Percentiles rank a stretch among this genome's conserved stretches.
phyloP scores from a whole-genome alignment of 768 basidiomycete genomes.

The Trametes cinnabarina region DNA sequence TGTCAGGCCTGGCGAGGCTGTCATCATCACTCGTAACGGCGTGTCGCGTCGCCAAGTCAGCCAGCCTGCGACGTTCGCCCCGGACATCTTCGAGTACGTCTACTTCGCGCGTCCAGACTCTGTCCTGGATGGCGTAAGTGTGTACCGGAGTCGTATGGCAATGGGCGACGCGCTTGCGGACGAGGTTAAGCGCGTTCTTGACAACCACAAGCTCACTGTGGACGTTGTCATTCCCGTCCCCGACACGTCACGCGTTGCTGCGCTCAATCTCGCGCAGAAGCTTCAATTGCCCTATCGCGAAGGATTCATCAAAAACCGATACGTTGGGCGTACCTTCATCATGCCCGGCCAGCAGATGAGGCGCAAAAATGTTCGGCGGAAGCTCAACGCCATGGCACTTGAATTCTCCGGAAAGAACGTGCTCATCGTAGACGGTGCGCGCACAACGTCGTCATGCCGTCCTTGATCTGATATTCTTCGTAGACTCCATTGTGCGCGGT shows the following conservation, averaged over 20 bases:
- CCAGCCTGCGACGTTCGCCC: conserved; percentile 75
- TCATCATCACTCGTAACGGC: conserved; percentile 86
- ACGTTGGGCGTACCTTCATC: conserved; percentile 97
- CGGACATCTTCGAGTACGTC: conserved; percentile 98
- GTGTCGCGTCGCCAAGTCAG: conserved; percentile 76
- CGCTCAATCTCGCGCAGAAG: conserved; percentile 91
- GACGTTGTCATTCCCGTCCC: conserved; percentile 99
- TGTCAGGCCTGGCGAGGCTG: conserved; percentile 89
- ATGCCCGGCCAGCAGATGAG: conserved; percentile 99
- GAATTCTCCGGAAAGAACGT: conserved; percentile 93
- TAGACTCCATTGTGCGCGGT: conserved; percentile 97
- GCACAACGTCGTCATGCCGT: background rate
- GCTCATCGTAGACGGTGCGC: conserved; percentile 88
- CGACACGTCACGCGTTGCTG: conserved; percentile 95
- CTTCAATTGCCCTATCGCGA: conserved; percentile 90
- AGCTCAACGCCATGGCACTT: conserved; percentile 97
- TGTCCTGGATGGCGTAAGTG: conserved; percentile 94
- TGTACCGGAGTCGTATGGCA: conserved; percentile 97
- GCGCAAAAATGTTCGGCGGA: conserved; percentile 90
- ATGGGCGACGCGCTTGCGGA: conserved; percentile 96
- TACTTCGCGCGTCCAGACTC: conserved; percentile 99
- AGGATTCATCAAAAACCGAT: conserved; percentile 98
- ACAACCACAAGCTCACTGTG: conserved; percentile 63
- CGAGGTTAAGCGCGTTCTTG: conserved; percentile 75
- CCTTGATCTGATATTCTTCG: conserved; percentile 1